These are phyloP conservation scores for Boechera retrofracta DNA, from an alignment of 345 rosid species.

Conservation along the genomic window DNA sequence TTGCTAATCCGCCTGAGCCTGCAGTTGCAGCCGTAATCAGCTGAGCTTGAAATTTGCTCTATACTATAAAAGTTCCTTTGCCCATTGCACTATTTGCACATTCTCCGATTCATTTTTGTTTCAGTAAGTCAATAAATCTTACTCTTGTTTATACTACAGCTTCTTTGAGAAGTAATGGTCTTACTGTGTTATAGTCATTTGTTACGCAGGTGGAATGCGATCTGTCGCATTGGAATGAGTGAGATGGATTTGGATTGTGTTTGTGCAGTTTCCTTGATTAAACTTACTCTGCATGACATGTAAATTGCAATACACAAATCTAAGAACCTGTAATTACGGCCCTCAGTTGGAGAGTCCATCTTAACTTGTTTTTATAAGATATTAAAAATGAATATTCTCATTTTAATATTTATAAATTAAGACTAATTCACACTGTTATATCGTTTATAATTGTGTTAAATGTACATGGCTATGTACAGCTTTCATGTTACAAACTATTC, in stretches of 20 bases:
- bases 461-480: constrained; percentile 30
- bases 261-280: too few relatives aligned
- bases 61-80: constrained; percentile 7
- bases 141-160: background rate
- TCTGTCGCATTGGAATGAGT: too few relatives aligned
- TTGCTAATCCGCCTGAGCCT: constrained; percentile 53
- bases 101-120: constrained; percentile 31
- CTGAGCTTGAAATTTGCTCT: constrained; percentile 40
- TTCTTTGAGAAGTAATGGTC: too few relatives aligned
- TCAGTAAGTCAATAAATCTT: constrained; percentile 13
- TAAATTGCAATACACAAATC: background rate
- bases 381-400: background rate
- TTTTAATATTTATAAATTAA: background rate
- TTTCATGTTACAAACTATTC: background rate
- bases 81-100: constrained; percentile 11
- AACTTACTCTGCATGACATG: background rate
- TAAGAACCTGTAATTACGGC: background rate
- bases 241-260: too few relatives aligned
- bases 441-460: background rate
- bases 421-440: constrained; percentile 4
- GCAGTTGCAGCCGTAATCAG: constrained; percentile 57
- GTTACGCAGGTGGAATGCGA: too few relatives aligned
- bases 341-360: constrained; percentile 5
- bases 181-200: background rate
- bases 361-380: constrained; percentile 3